phyloP scores from a whole-genome alignment of 257 asterid genomes.

The Jasminum sambac region DNA sequence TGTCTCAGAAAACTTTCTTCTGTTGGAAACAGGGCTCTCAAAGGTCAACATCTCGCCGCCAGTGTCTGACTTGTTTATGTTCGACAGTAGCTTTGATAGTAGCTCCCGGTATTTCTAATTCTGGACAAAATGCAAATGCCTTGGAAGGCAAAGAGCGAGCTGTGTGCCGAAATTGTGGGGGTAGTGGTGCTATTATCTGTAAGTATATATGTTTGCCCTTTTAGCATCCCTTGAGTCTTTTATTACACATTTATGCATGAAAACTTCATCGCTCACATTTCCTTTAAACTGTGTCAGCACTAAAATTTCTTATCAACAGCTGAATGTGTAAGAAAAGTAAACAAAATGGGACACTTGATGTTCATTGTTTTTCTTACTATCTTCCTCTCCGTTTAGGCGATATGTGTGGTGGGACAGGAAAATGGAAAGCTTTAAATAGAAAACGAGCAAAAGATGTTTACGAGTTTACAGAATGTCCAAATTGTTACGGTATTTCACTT shows the following conservation, averaged over 20 bases:
- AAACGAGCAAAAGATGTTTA: conserved; percentile 96
- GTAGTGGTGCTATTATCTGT: conserved; percentile 93
- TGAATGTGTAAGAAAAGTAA: neutral
- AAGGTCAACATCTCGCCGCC: conserved; percentile 57
- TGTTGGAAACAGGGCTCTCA: conserved; percentile 45
- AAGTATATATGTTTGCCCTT: conserved; percentile 27
- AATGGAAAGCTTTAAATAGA: conserved; percentile 97
- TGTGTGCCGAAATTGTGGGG: conserved; percentile 84
- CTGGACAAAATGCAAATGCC: conserved; percentile 54
- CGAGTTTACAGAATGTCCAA: conserved; percentile 95
- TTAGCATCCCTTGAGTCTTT: neutral
- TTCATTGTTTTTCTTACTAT: neutral
- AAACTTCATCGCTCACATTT: no score
- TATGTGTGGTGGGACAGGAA: conserved; percentile 99
- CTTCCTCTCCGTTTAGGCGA: conserved; percentile 75
- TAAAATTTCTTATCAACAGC: neutral
- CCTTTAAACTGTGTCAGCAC: neutral
- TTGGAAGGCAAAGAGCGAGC: conserved; percentile 63
- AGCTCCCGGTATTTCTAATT: conserved; percentile 37
- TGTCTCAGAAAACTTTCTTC: conserved; percentile 14
- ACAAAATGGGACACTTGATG: neutral
- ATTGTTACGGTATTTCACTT: conserved; percentile 78
- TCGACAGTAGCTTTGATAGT: conserved; percentile 57
- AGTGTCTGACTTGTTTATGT: conserved; percentile 75
- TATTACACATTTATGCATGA: neutral